A percentile compares a stretch with the other conserved stretches of the same genome.
Evolutionary conservation across 2,329 filamentous ascomycete species (phyloP).

Genomic region (Ceratocystiopsis brevicomis): DNA sequence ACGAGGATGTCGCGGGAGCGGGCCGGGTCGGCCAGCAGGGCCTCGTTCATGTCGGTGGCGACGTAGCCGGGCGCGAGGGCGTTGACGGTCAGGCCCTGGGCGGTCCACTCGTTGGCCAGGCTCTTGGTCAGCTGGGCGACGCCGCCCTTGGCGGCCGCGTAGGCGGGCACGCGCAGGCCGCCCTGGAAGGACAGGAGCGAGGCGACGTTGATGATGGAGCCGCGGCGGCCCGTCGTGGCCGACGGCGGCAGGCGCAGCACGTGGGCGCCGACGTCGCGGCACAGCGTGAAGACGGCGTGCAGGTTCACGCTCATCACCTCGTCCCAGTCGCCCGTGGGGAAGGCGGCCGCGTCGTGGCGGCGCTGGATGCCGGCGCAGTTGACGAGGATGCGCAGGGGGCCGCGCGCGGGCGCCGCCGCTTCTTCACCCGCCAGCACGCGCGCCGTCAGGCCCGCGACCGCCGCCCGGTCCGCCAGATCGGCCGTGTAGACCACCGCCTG

Average conservation of each 20-base stretch:
- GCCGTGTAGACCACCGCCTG: slow-evolving; percentile 48
- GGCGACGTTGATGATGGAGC: slow-evolving; percentile 69
- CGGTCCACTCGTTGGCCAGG: slow-evolving; percentile 70
- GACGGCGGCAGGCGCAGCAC: slow-evolving; percentile 41
- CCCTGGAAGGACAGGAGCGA: slow-evolving; percentile 71
- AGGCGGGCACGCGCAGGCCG: slow-evolving; percentile 73
- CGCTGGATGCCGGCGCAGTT: slow-evolving; percentile 80
- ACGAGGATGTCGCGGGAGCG: slow-evolving; percentile 56
- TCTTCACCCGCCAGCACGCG: slow-evolving; percentile 27
- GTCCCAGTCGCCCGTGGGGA: slow-evolving; percentile 61
- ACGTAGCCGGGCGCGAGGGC: slow-evolving; percentile 82
- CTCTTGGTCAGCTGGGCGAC: slow-evolving; percentile 73
- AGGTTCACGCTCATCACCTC: slow-evolving; percentile 76
- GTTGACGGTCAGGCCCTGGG: slow-evolving; percentile 67
- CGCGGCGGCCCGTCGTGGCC: slow-evolving; percentile 32
- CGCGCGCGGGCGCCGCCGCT: slow-evolving; percentile 3
- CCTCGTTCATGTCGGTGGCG: slow-evolving; percentile 84
- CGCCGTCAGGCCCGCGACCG: slow-evolving; percentile 42
- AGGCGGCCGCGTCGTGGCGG: slow-evolving; percentile 54
- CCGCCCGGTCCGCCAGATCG: slow-evolving; percentile 43
- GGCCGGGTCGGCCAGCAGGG: slow-evolving; percentile 52
- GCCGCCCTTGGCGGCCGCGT: slow-evolving; percentile 71
- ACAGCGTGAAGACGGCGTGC: slow-evolving; percentile 58
- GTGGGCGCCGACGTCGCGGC: slow-evolving; percentile 59
- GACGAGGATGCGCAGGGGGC: slow-evolving; percentile 36